These are phyloP conservation scores for Sporothrix phasma DNA, from an alignment of 2,329 filamentous ascomycete genomes.

Conservation along the genomic window DNA sequence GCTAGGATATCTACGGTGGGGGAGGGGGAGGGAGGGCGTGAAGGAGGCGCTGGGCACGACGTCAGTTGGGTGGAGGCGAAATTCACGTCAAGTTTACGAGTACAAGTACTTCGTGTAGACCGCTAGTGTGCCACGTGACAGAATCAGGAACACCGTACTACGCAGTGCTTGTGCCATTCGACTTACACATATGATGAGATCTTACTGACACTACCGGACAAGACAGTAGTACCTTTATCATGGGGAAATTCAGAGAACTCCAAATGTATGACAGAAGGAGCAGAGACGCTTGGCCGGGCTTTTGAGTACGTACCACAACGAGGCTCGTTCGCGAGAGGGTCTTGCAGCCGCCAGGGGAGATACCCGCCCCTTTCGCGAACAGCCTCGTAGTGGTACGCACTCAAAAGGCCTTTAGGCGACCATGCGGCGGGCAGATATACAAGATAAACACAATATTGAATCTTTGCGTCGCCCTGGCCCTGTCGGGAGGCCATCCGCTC, in stretches of 20 bases:
- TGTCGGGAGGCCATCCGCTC: not conserved
- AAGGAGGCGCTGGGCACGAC: not conserved
- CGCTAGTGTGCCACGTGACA: not conserved
- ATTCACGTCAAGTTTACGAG: not conserved
- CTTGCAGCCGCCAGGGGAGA: not conserved
- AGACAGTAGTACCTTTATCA: not conserved
- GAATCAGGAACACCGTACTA: no score
- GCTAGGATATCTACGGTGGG: not conserved
- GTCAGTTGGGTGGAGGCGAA: not conserved
- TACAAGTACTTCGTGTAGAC: no score
- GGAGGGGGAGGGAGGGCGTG: slow-evolving; percentile 1
- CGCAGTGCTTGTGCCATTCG: not conserved
- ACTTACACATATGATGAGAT: not conserved
- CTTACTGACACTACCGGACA: not conserved
- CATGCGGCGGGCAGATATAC: not conserved
- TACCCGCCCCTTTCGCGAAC: not conserved
- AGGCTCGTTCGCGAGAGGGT: not conserved
- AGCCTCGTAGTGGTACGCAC: not conserved
- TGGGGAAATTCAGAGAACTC: not conserved
- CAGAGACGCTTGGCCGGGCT: no score
- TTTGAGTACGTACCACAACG: not conserved
- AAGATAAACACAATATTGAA: not conserved
- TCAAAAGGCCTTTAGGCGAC: not conserved
- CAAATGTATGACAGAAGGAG: no score
- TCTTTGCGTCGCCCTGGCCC: not conserved